Evolutionary conservation across 2,329 filamentous ascomycete species (phyloP), one percentile per base, ranked within the genome.

Genomic region (Drechslerella coelobrocha): DNA sequence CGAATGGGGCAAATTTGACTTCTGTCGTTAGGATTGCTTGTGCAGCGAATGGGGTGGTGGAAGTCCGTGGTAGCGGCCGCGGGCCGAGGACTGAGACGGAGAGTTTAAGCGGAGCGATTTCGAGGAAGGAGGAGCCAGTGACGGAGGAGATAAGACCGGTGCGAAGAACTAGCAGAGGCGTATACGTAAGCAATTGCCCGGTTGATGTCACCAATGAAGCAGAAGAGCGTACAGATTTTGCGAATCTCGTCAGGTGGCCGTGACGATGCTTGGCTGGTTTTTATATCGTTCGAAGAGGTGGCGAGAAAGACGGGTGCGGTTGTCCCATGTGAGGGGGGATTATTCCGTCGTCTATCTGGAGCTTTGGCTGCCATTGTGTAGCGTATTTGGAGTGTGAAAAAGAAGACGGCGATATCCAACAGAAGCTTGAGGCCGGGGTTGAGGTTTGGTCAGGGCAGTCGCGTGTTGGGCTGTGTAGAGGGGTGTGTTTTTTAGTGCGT

Each of bases 1-100:
- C 93, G 78, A 99, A 99, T 0, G 94, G 92, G 0, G 94, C 92
- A 78, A 96, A 97, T 81, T 97, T 99, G 77, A 99, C 89, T 75
- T 96, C 91, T 1, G 93, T 95, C 12, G 90, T 91, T 55, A 99
- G 85, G 47, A 97, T 88, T 73, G 97, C 86, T 76, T 96, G 92
- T 8, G 94, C 91, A 56, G 91, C 94, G 81, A 97, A 99, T 0
- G 91, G 89, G 26, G 91, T 91, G 61, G 90, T 95, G 21, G 73
- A 72, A 9, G 68, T 56, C 77, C 92, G 87, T 29, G 93, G 92
- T 43, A 99, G 84, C 23, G 94, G 92, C 74, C 92, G 88, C 2
- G 94, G 94, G 0, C 94, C 94, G 80, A 97, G 93, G 60, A 97
- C 91, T 9, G 91, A 92, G 79, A 92, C 96, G 73, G 89, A 90